phyloP scores from a whole-genome alignment of 805 yeast genomes.

The Saccharomycopsis amapae region DNA sequence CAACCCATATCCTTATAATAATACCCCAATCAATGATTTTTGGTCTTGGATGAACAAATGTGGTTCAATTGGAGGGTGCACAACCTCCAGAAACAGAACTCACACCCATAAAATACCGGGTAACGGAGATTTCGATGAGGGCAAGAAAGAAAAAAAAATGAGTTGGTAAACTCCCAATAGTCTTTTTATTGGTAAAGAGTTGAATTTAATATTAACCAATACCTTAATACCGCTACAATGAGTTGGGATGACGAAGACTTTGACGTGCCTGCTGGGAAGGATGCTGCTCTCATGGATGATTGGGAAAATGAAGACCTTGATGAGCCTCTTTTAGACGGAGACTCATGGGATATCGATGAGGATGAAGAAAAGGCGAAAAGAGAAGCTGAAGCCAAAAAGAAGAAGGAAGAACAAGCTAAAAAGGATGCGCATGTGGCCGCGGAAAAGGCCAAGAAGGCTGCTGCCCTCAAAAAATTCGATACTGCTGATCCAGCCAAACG shows the following conservation, averaged over 20 bases:
- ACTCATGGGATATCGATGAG: conserved; percentile 88
- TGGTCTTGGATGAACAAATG: not conserved
- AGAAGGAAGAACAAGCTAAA: conserved; percentile 29
- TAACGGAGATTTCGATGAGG: not conserved
- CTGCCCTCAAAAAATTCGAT: conserved; percentile 43
- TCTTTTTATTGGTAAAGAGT: not conserved
- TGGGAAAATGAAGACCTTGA: conserved; percentile 84
- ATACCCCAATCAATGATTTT: too few species aligned
- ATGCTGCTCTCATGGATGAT: conserved; percentile 50
- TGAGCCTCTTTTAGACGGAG: conserved; percentile 59
- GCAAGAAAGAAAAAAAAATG: not conserved
- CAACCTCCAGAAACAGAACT: too few species aligned
- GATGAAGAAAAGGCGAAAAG: conserved; percentile 42
- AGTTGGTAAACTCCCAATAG: not conserved
- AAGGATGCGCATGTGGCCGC: conserved; percentile 24
- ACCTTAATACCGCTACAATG: conserved; percentile 2
- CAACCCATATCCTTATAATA: too few species aligned
- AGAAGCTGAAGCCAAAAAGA: conserved; percentile 32
- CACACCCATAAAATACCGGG: too few species aligned
- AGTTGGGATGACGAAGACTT: conserved; percentile 83
- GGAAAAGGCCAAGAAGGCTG: conserved; percentile 29
- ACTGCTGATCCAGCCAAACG: conserved; percentile 67
- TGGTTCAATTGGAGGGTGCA: not conserved
- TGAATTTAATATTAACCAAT: not conserved
- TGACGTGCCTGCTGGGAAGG: conserved; percentile 52